Evolutionary conservation across 2,329 filamentous ascomycete species (phyloP).

Genomic region (Geosmithia flava): DNA sequence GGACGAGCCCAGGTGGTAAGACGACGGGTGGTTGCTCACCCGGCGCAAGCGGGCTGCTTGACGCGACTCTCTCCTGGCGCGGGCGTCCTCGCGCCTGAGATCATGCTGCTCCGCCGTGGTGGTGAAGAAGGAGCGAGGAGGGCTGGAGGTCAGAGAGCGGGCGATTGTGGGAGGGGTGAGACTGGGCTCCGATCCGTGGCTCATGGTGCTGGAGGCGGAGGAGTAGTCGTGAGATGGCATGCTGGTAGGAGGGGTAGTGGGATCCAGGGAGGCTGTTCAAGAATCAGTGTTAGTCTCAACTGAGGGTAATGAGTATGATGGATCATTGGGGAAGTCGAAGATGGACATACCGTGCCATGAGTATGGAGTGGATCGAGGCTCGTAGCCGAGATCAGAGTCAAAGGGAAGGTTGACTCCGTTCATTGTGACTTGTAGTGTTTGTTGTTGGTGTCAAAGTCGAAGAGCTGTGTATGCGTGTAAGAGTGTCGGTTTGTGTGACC

Average conservation of each 20-base stretch:
- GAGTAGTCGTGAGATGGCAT: constrained; percentile 29
- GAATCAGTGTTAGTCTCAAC: background rate
- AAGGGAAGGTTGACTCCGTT: constrained; percentile 39
- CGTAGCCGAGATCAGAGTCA: constrained; percentile 39
- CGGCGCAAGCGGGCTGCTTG: constrained; percentile 36
- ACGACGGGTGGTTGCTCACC: constrained; percentile 30
- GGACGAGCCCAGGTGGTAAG: constrained; percentile 12
- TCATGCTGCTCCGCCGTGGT: constrained; percentile 44
- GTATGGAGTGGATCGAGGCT: constrained; percentile 30
- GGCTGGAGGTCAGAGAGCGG: constrained; percentile 44
- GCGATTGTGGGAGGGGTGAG: constrained; percentile 36
- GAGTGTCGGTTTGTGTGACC: no score
- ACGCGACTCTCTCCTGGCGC: constrained; percentile 46
- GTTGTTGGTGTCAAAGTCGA: background rate
- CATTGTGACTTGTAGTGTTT: constrained; percentile 2
- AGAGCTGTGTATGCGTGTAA: background rate
- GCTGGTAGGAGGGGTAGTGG: constrained; percentile 14
- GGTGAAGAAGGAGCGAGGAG: constrained; percentile 39
- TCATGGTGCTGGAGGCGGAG: constrained; percentile 20
- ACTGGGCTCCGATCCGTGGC: constrained; percentile 33
- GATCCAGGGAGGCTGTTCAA: constrained; percentile 20
- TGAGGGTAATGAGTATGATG: background rate
- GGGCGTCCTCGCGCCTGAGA: constrained; percentile 48
- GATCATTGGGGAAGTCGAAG: background rate
- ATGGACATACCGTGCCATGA: constrained; percentile 32